phyloP scores from a whole-genome alignment of 352 stramenopile genomes.

The Thalassiosira sp. region DNA sequence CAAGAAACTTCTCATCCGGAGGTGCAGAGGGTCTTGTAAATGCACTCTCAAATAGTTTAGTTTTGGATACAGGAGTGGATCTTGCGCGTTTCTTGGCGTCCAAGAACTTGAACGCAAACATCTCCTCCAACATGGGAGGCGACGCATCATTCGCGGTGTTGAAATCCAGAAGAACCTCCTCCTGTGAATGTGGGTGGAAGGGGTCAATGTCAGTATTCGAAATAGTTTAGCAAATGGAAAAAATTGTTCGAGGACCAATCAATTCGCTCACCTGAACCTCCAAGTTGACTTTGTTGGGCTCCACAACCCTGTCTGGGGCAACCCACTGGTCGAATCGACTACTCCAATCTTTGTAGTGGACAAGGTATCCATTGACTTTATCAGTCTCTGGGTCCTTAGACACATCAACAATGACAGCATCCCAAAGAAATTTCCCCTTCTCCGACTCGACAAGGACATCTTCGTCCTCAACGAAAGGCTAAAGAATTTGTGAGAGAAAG shows the following conservation, averaged over 20 bases:
- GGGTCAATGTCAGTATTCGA: not conserved
- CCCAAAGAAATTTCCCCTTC: constrained; percentile 74
- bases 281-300: constrained; percentile 74
- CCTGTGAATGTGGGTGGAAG: constrained; percentile 31
- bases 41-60: constrained; percentile 68
- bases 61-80: constrained; percentile 40
- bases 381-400: constrained; percentile 55
- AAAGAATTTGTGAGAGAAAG: constrained; percentile 8
- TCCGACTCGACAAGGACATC: constrained; percentile 81
- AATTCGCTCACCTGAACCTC: constrained; percentile 55
- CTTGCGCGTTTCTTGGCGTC: constrained; percentile 65
- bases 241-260: not conserved
- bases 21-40: constrained; percentile 42
- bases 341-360: constrained; percentile 82
- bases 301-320: constrained; percentile 63
- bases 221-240: constrained; percentile 4
- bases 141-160: constrained; percentile 28
- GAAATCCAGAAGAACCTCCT: constrained; percentile 74
- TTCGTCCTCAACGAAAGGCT: constrained; percentile 76
- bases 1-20: constrained; percentile 66
- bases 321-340: constrained; percentile 83
- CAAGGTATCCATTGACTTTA: constrained; percentile 74
- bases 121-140: constrained; percentile 55
- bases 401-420: constrained; percentile 73
- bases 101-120: constrained; percentile 72